These are phyloP conservation scores for Trichoderma orchidacearum DNA, from an alignment of 495 filamentous ascomycete species.

Conservation along the genomic window DNA sequence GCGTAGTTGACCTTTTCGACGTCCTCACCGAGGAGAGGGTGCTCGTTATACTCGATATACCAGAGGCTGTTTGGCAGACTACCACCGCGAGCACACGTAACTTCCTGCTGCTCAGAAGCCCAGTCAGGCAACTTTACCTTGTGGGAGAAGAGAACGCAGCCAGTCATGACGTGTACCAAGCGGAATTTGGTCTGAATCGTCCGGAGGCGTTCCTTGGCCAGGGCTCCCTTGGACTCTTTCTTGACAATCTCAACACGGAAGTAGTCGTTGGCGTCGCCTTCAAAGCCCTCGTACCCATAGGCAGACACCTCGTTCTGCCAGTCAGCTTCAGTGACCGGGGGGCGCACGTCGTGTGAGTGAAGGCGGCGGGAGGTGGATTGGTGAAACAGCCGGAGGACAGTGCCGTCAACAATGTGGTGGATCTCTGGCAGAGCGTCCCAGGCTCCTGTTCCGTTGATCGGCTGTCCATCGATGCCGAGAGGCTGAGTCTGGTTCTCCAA, in stretches of 20 bases:
- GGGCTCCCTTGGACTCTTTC: slow-evolving; percentile 65
- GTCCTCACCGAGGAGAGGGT: slow-evolving; percentile 56
- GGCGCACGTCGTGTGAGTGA: slow-evolving; percentile 93
- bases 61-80: slow-evolving; percentile 92
- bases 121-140: slow-evolving; percentile 97
- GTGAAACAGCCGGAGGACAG: slow-evolving; percentile 73
- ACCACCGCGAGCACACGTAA: slow-evolving; percentile 87
- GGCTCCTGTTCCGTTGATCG: slow-evolving; percentile 64
- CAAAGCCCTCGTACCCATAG: slow-evolving; percentile 94
- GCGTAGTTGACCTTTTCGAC: slow-evolving; percentile 91
- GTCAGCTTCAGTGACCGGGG: slow-evolving; percentile 92
- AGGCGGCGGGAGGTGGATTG: slow-evolving; percentile 68
- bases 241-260: slow-evolving; percentile 94
- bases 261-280: slow-evolving; percentile 90
- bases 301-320: slow-evolving; percentile 98
- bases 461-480: slow-evolving; percentile 53
- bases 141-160: slow-evolving; percentile 92
- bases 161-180: slow-evolving; percentile 91
- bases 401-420: slow-evolving; percentile 64
- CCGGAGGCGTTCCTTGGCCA: slow-evolving; percentile 71
- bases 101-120: slow-evolving; percentile 95
- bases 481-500: slow-evolving; percentile 94
- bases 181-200: slow-evolving; percentile 96
- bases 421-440: slow-evolving; percentile 65
- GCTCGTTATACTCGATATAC: slow-evolving; percentile 85